Evolutionary conservation across 306 rosid genomes (phyloP), one percentile per base, ranked within the genome.

Genomic region (Pyrus betulifolia): DNA sequence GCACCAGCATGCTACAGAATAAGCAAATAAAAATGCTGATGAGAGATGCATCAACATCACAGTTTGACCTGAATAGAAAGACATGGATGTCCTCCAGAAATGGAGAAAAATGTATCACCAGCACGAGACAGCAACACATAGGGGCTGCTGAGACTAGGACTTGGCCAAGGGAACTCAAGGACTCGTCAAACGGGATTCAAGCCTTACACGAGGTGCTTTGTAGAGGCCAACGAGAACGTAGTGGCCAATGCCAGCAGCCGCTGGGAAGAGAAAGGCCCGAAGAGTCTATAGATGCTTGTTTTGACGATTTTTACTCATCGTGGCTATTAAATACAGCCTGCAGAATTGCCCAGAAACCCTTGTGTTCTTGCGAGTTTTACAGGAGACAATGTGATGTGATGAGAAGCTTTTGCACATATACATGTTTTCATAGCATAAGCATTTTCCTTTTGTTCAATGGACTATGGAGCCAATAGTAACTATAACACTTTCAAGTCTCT

Each of bases 191-290:
- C 96, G 18, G 99, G 99, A 76, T 95, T 95, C 81, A 95, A 89
- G 83, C 98, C 97, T 75, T 95, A 95, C 85, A 92, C 92, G 82
- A 90, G 97, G 85, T 92, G 99, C 85, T 87, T 95, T 8, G 76
- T 82, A 71, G 98, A 91, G 84, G 91, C 88, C 35, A 90, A 82
- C 68, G 99, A 92, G 77, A 89, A 76, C 79, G 79, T 75, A 74
- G 74, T 82, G 67, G 88, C 85, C 81, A 78, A 75, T 30, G 45
- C 78, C 54, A 65, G 80, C 82, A 85, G 83, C 79, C 95, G 86
- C 70, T 85, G 87, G n/a, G 97, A 95, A 76, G 97, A 92, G 86
- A 87, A 79, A 31, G 78, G 84, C 68, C 83, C 87, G 30, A 92
- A 95, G 83, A 71, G 49, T 31, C 21, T 57, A 4, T 57, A 2